phyloP scores from a whole-genome alignment of 2,329 filamentous ascomycete genomes.

The Kalmusia sp. region DNA sequence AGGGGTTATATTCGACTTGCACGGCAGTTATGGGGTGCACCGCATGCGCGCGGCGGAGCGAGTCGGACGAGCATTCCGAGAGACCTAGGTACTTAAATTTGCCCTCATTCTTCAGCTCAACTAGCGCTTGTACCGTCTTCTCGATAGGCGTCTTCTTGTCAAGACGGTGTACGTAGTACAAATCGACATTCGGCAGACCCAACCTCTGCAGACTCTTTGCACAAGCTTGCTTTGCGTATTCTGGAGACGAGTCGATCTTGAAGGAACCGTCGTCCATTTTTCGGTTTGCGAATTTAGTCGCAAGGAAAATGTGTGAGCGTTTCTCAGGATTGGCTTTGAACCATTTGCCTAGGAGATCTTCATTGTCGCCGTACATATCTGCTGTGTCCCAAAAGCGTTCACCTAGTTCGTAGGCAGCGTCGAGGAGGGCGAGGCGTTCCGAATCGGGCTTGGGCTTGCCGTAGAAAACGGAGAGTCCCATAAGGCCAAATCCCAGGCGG shows the following conservation, averaged over 20 bases:
- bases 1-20: conserved; percentile 61
- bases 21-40: conserved; percentile 57
- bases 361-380: conserved; percentile 43
- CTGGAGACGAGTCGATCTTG: conserved; percentile 48
- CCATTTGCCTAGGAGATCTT: conserved; percentile 44
- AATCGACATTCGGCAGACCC: conserved; percentile 52
- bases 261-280: conserved; percentile 56
- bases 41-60: conserved; percentile 57
- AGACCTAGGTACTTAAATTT: conserved; percentile 59
- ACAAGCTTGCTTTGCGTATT: conserved; percentile 50
- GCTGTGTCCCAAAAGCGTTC: conserved; percentile 42
- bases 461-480: conserved; percentile 58
- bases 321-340: conserved; percentile 47
- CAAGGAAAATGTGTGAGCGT: conserved; percentile 57
- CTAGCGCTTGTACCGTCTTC: conserved; percentile 59
- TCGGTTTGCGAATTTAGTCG: conserved; percentile 50
- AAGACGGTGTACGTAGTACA: conserved; percentile 54
- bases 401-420: conserved; percentile 57
- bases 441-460: conserved; percentile 54
- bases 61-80: conserved; percentile 52
- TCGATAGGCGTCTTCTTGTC: conserved; percentile 55
- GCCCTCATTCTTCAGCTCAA: conserved; percentile 62
- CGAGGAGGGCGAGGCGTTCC: conserved; percentile 59
- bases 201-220: conserved; percentile 50
- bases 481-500: conserved; percentile 59